phyloP scores from a whole-genome alignment of 2,329 filamentous ascomycete species.

The Grosmannia huntii region DNA sequence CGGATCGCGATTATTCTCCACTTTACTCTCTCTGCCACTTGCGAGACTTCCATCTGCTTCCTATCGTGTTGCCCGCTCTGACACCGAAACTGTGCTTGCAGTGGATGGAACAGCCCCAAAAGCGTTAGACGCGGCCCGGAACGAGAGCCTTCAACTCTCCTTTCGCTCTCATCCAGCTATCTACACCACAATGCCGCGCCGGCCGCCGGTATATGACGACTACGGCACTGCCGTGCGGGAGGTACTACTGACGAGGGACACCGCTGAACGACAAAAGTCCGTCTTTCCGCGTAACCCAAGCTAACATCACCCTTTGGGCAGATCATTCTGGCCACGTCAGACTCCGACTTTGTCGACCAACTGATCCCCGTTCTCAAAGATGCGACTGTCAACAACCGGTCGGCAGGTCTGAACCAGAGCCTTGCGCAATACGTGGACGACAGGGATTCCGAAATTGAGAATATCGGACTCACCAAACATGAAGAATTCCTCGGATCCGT shows the following conservation, averaged over 20 bases:
- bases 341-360: conserved; percentile 90
- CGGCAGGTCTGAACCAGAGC: conserved; percentile 61
- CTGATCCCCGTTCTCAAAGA: conserved; percentile 90
- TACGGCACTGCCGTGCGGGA: conserved; percentile 2
- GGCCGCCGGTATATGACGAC: background rate
- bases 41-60: background rate
- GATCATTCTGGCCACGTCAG: conserved; percentile 87
- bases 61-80: background rate
- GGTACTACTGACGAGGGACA: background rate
- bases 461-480: conserved; percentile 88
- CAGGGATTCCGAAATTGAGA: conserved; percentile 83
- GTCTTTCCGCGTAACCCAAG: too few relatives aligned
- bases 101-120: background rate
- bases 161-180: background rate
- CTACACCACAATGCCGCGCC: background rate
- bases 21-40: background rate
- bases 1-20: background rate
- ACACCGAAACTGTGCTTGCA: background rate
- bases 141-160: background rate
- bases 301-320: conserved; percentile 24
- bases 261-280: too few relatives aligned
- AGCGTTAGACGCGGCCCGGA: background rate
- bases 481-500: conserved; percentile 93
- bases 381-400: conserved; percentile 63
- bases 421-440: conserved; percentile 73